Conservation (phyloP, 2,329 filamentous ascomycete species). For the Zymoseptoria pseudotritici region DNA sequence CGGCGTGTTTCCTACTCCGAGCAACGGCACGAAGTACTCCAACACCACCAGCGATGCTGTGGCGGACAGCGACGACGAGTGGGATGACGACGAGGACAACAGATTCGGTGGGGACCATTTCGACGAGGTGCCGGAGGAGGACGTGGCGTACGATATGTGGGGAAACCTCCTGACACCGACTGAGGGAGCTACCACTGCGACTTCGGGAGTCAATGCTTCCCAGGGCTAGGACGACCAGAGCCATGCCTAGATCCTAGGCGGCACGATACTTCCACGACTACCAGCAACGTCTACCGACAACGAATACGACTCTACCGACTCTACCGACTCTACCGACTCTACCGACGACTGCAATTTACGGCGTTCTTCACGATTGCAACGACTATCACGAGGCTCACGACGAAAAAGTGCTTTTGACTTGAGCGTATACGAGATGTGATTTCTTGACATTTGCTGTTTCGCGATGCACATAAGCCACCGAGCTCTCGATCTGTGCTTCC, state of each 20-base stretch:
- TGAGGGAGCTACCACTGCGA: neutral
- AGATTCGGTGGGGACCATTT: too few relatives aligned
- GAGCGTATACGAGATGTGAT: too few relatives aligned
- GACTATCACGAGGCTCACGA: too few relatives aligned
- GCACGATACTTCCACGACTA: neutral
- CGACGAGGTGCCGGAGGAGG: neutral
- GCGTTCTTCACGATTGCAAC: too few relatives aligned
- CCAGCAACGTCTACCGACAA: neutral
- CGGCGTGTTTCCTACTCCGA: neutral
- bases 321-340: too few relatives aligned
- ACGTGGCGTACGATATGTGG: neutral
- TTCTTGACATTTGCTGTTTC: too few relatives aligned
- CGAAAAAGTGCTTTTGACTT: too few relatives aligned
- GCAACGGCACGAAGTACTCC: neutral
- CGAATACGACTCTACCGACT: too few relatives aligned
- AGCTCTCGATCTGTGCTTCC: too few relatives aligned
- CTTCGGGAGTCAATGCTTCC: neutral
- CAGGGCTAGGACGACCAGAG: neutral
- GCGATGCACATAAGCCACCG: too few relatives aligned
- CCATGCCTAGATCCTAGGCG: neutral
- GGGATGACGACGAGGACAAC: neutral
- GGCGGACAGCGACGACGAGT: neutral
- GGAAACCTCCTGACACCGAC: neutral
- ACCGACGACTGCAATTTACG: too few relatives aligned
- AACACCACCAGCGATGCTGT: neutral